Evolutionary conservation across 768 basidiomycete species (phyloP).

Genomic region (Thelephora aurantiotincta): DNA sequence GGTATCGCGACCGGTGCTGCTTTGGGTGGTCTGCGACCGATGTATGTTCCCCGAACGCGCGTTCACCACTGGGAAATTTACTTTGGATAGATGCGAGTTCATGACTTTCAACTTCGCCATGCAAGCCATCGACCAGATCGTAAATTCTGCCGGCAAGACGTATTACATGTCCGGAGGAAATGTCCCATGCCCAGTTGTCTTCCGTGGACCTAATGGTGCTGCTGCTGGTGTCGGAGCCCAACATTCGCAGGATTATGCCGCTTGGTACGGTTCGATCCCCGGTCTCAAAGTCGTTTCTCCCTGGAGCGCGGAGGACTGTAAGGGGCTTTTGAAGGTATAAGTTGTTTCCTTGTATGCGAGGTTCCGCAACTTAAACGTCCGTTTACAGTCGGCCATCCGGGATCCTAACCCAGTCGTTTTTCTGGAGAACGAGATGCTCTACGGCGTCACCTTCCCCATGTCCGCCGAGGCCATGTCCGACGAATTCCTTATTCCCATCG

Average conservation of each 20-base stretch:
- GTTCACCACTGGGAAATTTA: constrained; percentile 1
- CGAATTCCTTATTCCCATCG: constrained; percentile 90
- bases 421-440: constrained; percentile 98
- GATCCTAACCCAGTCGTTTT: constrained; percentile 98
- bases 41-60: constrained; percentile 32
- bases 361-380: not conserved
- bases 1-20: constrained; percentile 93
- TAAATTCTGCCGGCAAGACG: constrained; percentile 99
- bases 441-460: constrained; percentile 96
- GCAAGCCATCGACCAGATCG: constrained; percentile 99
- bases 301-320: constrained; percentile 98
- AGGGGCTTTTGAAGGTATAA: constrained; percentile 83
- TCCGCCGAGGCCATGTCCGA: constrained; percentile 90
- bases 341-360: constrained; percentile 6
- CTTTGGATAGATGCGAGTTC: constrained; percentile 75
- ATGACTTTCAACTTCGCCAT: constrained; percentile 99
- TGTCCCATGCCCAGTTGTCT: constrained; percentile 95
- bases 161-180: constrained; percentile 99
- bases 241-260: constrained; percentile 95
- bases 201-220: constrained; percentile 99
- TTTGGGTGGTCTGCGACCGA: constrained; percentile 84
- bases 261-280: constrained; percentile 88
- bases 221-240: constrained; percentile 94
- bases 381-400: constrained; percentile 74
- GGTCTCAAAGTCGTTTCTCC: constrained; percentile 97